Evolutionary conservation across 257 asterid species (phyloP).

Genomic region (Gynochthodes officinalis): DNA sequence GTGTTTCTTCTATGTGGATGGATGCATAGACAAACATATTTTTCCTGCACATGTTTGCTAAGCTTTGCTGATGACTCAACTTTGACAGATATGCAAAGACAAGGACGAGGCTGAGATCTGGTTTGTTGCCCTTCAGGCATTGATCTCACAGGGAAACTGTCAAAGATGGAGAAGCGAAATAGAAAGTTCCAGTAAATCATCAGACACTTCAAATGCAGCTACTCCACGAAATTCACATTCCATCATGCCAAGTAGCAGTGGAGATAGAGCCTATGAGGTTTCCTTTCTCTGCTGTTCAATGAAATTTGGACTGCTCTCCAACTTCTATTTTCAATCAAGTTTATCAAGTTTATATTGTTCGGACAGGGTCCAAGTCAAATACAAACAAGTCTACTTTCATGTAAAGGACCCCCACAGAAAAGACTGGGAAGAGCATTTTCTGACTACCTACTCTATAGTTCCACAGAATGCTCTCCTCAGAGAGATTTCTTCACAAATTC

Average conservation of each 20-base stretch:
- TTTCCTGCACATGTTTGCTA: neutral
- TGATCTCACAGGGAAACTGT: constrained; percentile 43
- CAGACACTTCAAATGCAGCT: constrained; percentile 42
- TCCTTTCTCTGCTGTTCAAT: constrained; percentile 26
- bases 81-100: constrained; percentile 71
- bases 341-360: constrained; percentile 10
- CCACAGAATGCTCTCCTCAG: constrained; percentile 35
- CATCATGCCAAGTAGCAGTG: constrained; percentile 35
- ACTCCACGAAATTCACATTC: constrained; percentile 43
- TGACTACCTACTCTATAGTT: constrained; percentile 37
- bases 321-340: constrained; percentile 17
- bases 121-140: constrained; percentile 57
- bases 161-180: constrained; percentile 46
- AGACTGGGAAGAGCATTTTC: constrained; percentile 62
- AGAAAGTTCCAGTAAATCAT: constrained; percentile 33
- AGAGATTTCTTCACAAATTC: constrained; percentile 35
- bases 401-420: constrained; percentile 41
- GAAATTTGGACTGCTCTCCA: constrained; percentile 9
- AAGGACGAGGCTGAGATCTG: constrained; percentile 75
- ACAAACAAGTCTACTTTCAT: constrained; percentile 26
- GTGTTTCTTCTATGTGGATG: neutral
- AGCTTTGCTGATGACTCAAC: constrained; percentile 14
- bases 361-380: constrained; percentile 39
- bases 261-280: constrained; percentile 47
- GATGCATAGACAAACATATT: neutral